These are phyloP conservation scores for Cudoniella acicularis DNA, from an alignment of 495 filamentous ascomycete genomes.

Conservation along the genomic window DNA sequence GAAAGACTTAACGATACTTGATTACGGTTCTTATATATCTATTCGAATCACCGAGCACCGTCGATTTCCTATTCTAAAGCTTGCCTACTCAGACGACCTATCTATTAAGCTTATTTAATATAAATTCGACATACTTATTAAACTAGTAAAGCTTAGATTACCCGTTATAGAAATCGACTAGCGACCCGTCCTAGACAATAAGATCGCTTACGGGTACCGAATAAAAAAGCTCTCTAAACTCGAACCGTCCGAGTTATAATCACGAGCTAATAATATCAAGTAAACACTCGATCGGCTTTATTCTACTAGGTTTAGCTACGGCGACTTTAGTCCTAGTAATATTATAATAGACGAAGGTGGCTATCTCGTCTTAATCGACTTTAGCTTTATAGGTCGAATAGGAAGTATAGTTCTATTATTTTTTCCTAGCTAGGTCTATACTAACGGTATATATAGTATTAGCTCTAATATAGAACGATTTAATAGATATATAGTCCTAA, in stretches of 20 bases:
- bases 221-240: constrained; percentile 9
- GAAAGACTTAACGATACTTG: constrained; percentile 3
- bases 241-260: constrained; percentile 2
- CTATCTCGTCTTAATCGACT: background rate
- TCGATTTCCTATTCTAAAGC: constrained; percentile 7
- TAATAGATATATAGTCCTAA: too few species aligned
- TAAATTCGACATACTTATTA: constrained; percentile 4
- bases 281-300: constrained; percentile 3
- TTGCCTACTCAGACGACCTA: constrained; percentile 3
- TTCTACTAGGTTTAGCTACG: constrained; percentile 5
- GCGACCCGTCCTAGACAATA: constrained; percentile 2
- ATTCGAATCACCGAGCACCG: constrained; percentile 6
- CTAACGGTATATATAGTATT: background rate
- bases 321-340: constrained; percentile 9
- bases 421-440: background rate
- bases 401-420: background rate
- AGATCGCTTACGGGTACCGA: constrained; percentile 4
- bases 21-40: constrained; percentile 5
- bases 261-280: constrained; percentile 4
- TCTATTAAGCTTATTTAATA: constrained; percentile 9
- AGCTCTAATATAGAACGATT: background rate
- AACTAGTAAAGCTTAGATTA: background rate
- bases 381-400: background rate
- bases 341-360: constrained; percentile 2
- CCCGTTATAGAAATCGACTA: constrained; percentile 7